These are phyloP conservation scores for Blastobotrys americana DNA, from an alignment of 805 yeast species.

Conservation along the genomic window DNA sequence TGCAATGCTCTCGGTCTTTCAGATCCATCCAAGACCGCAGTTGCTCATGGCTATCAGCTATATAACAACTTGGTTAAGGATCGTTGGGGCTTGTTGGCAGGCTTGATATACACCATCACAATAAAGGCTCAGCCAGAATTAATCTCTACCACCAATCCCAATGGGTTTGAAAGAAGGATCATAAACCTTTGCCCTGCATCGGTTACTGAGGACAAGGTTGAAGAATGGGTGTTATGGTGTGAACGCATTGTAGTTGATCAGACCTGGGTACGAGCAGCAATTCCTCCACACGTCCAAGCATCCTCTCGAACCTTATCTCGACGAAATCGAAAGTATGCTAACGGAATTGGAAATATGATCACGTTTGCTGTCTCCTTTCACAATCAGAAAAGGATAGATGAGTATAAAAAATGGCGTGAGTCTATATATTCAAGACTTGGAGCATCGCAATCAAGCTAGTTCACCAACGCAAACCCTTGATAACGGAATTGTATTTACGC, in stretches of 20 bases:
- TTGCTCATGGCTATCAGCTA: slow-evolving; percentile 23
- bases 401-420: slow-evolving; percentile 16
- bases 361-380: slow-evolving; percentile 16
- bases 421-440: too few species aligned
- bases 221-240: slow-evolving; percentile 31
- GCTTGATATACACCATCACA: slow-evolving; percentile 25
- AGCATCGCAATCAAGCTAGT: too few species aligned
- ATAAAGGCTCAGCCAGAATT: slow-evolving; percentile 26
- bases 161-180: slow-evolving; percentile 8
- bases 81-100: slow-evolving; percentile 31
- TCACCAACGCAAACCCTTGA: too few species aligned
- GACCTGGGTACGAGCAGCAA: slow-evolving; percentile 23
- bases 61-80: slow-evolving; percentile 30
- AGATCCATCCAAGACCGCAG: slow-evolving; percentile 18
- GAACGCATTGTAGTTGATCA: slow-evolving; percentile 30
- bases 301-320: background rate
- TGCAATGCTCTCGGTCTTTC: slow-evolving; percentile 16
- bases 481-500: background rate
- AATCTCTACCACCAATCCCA: slow-evolving; percentile 9
- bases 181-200: slow-evolving; percentile 9
- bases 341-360: slow-evolving; percentile 24
- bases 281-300: background rate
- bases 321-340: slow-evolving; percentile 12
- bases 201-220: slow-evolving; percentile 15
- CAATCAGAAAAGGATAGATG: slow-evolving; percentile 10